These are phyloP conservation scores for Saccharum hybrid DNA, from an alignment of 202 grass and related monocot species.

Conservation along the genomic window DNA sequence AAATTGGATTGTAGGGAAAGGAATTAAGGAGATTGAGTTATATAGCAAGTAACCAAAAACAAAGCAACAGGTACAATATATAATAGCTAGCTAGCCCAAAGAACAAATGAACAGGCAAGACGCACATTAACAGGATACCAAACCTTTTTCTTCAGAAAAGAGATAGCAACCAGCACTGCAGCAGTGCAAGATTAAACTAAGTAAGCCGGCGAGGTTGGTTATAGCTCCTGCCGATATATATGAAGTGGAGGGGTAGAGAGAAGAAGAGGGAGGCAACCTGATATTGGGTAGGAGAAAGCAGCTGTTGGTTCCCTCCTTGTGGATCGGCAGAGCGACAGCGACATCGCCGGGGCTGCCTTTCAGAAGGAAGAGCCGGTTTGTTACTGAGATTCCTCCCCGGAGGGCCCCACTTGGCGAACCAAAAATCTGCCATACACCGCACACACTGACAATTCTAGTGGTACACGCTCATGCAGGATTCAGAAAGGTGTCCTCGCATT, in stretches of 20 bases:
- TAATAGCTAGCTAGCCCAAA: neutral
- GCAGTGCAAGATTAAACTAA: neutral
- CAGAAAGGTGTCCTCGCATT: too few relatives aligned
- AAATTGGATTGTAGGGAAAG: neutral
- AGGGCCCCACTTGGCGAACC: conserved; percentile 44
- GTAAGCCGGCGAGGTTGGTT: conserved; percentile 6
- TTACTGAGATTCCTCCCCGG: conserved; percentile 62
- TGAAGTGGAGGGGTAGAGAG: neutral
- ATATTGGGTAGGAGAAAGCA: conserved; percentile 52
- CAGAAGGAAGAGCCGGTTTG: conserved; percentile 51
- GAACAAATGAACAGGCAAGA: neutral
- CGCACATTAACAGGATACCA: neutral
- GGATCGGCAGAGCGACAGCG: conserved; percentile 49
- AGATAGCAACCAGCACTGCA: neutral
- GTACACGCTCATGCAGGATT: too few relatives aligned
- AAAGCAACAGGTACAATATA: neutral
- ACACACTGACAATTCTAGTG: too few relatives aligned
- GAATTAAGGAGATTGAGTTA: neutral
- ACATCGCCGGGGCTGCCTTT: conserved; percentile 33
- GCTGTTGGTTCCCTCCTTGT: conserved; percentile 44
- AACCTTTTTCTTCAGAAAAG: conserved; percentile 36
- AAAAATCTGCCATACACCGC: conserved; percentile 43
- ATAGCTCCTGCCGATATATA: neutral
- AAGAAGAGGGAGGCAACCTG: conserved; percentile 14
- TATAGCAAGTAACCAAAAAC: neutral